These are phyloP conservation scores for Nymphaea colorata DNA, from an alignment of 164 flowering plant genomes.

Conservation along the genomic window DNA sequence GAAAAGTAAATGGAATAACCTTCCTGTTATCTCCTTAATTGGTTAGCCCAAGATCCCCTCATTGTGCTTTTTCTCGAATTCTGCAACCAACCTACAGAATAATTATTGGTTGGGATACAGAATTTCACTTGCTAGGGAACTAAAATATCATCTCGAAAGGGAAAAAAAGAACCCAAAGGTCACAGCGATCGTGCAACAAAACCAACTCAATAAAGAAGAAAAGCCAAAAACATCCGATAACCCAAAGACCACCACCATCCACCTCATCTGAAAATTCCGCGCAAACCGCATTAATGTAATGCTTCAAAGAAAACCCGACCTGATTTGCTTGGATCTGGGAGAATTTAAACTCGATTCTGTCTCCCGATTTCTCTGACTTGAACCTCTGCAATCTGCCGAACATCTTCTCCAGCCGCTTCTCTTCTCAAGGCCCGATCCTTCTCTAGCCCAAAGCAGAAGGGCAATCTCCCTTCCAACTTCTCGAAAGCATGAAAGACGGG, in stretches of 20 bases:
- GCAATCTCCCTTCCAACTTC: neutral
- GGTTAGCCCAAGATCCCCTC: too few relatives aligned
- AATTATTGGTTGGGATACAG: neutral
- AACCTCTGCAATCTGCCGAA: conserved; percentile 43
- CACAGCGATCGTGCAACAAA: neutral
- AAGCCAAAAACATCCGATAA: too few relatives aligned
- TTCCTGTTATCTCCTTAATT: too few relatives aligned
- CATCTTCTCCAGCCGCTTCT: conserved; percentile 26
- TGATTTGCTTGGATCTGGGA: conserved; percentile 41
- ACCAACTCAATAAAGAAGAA: neutral
- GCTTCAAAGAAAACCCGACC: conserved; percentile 16
- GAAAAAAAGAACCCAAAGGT: neutral
- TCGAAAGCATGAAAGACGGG: neutral
- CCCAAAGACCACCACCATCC: neutral
- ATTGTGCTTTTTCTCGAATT: neutral
- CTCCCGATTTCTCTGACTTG: conserved; percentile 32
- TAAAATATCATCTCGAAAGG: too few relatives aligned
- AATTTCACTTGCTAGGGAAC: too few relatives aligned
- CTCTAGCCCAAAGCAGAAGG: neutral
- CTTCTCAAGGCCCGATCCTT: neutral
- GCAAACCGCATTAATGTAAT: neutral
- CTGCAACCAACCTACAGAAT: neutral
- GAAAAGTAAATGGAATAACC: too few relatives aligned
- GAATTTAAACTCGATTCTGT: conserved; percentile 56
- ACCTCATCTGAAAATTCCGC: neutral